Base-by-base conservation (phyloP, 2,329 filamentous ascomycete species). In the Xylaria sp. region DNA sequence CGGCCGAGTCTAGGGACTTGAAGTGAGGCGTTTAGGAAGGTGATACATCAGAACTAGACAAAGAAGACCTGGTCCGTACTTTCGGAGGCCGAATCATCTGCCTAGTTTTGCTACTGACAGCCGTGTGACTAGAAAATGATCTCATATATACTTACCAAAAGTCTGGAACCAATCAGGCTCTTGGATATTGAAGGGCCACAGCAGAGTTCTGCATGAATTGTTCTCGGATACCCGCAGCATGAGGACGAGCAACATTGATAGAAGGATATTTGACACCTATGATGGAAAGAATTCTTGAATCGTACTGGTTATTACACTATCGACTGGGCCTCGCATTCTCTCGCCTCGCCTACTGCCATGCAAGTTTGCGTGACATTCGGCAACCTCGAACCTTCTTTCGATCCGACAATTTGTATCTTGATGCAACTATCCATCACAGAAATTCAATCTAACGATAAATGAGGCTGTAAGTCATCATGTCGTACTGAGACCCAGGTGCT, bases 341-440 rank as follows among this genome's bases (percentile, higher is more conserved):
- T 66, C 84, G 88, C n/a, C 77, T 89, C 10, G 82, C 84, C 0
- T 91, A 91, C 72, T 80, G 87, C 76, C 90, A 90, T 75, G 82
- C 87, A 0, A 86, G 86, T 68, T 78, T 89, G 59, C 82, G 88
- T 12, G 88, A 88, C 64, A 74, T 90, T 8, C 86, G 89, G 71
- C 89, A 91, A 74, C 82, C 91, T 68, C 81, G 89, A 12, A 90
- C 88, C 0, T 74, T 91, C 8, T 89, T 91, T 75, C 82, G 89
- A 10, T 89, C 87, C 0, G 89, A 87, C 83, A 89, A 87, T 83
- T 1, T 78, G 82, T 2, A 82, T 91, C 1, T 91, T 88, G 87
- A 91, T 89, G 0, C 85, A 91, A 76, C 78, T 91, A 1, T 79
- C 85, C n/a, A 89, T 88, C 0, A 89, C 3, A 88, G 71, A 82